Conservation (phyloP, 1,284 basidiomycete species). For the Apiotrichum brassicae region DNA sequence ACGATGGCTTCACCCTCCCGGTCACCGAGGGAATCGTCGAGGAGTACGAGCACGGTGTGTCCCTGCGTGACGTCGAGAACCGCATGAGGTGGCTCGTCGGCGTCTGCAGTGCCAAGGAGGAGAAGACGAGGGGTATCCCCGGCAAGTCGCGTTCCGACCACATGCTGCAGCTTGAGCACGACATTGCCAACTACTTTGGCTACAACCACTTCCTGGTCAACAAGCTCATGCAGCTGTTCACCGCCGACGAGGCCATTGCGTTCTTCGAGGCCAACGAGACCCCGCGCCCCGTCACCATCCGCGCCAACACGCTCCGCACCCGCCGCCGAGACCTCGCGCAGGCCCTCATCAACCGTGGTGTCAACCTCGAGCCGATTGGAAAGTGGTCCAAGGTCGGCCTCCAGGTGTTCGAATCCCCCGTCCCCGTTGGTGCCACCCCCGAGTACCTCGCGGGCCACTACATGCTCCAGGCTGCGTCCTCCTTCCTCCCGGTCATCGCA, state of each 20-base stretch:
- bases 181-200: conserved; percentile 92
- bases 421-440: conserved; percentile 94
- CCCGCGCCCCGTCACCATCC: conserved; percentile 92
- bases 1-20: conserved; percentile 69
- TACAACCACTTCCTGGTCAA: conserved; percentile 95
- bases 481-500: conserved; percentile 97
- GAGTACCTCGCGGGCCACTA: conserved; percentile 99
- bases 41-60: conserved; percentile 62
- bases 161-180: conserved; percentile 74
- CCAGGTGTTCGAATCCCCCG: conserved; percentile 93
- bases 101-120: conserved; percentile 68
- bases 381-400: conserved; percentile 99
- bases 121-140: conserved; percentile 51
- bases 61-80: conserved; percentile 74
- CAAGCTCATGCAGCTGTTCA: conserved; percentile 90
- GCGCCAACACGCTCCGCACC: conserved; percentile 93
- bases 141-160: conserved; percentile 85
- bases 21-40: conserved; percentile 75
- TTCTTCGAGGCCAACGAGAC: conserved; percentile 99
- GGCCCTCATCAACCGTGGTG: conserved; percentile 88
- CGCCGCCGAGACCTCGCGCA: conserved; percentile 92
- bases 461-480: conserved; percentile 98
- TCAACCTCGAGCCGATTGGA: conserved; percentile 94
- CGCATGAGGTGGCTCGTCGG: conserved; percentile 83
- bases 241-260: conserved; percentile 90